Base-by-base conservation (phyloP, 495 filamentous ascomycete species). In the Symbiotaphrina buchneri region DNA sequence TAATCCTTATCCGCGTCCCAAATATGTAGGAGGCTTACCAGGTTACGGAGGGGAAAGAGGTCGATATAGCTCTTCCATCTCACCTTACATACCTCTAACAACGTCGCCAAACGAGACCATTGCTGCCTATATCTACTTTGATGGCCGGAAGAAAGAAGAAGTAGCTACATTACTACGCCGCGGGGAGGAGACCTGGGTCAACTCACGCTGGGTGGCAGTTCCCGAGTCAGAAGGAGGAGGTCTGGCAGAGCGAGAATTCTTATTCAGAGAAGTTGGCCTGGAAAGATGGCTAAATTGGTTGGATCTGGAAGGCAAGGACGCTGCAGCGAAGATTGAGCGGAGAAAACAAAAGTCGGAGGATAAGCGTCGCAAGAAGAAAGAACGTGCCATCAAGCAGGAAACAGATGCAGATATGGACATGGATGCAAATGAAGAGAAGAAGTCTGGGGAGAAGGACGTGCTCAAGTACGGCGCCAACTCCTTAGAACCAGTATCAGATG, bases 141-240 rank as follows among this genome's bases (percentile, higher is more conserved):
- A 99, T 49, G 87, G 87, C 8, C 61, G 90, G 29, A 62, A 68
- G 18, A 95, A 99, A 52, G 87, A 99, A 43, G 87, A 99, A 48
- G 91, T 95, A 10, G 87, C 87, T 33, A 99, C 87, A 20, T 54
- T 99, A 25, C 59, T 99, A 21, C 64, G 87, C 33, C 70, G 84
- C 13, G 90, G 90, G 25, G 87, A 94, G 39, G 87, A 99, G 51
- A 99, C 87, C 0, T 99, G 87, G 87, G 91, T 99, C 16, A 94
- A 93, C 41, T 93, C 84, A 6, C 60, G 87, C 46, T 99, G 87
- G 87, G 87, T 99, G 36, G 81, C 85, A 44, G 68, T 97, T 3
- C 81, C 84, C 2, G 69, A 78, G 7, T 74, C 74, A 2, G 85
- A 95, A 52, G 84, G 83, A 15, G 84, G 84, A 16, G 84, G 84